These are phyloP conservation scores for Xanthoparmelia taractica DNA, from an alignment of 495 filamentous ascomycete species.

Conservation along the genomic window DNA sequence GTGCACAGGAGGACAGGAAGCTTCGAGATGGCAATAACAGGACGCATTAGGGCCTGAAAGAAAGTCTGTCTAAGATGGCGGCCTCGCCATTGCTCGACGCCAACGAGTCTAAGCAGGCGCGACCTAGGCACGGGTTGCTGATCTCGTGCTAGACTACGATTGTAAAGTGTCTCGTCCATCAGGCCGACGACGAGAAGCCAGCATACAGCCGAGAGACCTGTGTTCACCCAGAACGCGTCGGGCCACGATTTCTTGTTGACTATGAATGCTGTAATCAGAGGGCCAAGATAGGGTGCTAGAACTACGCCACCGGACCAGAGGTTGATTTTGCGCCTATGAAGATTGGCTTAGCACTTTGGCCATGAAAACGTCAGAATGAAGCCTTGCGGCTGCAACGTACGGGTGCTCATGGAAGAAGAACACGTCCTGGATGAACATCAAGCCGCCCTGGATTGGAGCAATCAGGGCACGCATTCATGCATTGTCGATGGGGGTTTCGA, in stretches of 20 bases:
- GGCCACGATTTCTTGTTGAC: conserved; percentile 44
- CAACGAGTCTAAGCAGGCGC: conserved; percentile 38
- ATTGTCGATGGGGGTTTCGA: neutral
- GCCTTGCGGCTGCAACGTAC: neutral
- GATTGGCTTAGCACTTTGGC: neutral
- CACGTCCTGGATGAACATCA: conserved; percentile 59
- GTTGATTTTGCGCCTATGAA: conserved; percentile 48
- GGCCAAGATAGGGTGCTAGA: conserved; percentile 54
- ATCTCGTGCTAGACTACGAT: conserved; percentile 40
- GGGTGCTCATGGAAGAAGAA: conserved; percentile 58
- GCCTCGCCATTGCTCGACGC: conserved; percentile 40
- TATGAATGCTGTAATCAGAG: conserved; percentile 54
- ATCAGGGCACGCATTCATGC: neutral
- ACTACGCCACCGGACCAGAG: conserved; percentile 48
- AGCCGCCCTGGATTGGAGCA: conserved; percentile 35
- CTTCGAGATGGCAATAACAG: conserved; percentile 42
- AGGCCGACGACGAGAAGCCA: conserved; percentile 44
- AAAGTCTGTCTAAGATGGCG: conserved; percentile 39
- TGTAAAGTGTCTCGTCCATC: conserved; percentile 54
- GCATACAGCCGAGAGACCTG: conserved; percentile 41
- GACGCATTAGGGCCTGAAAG: conserved; percentile 39
- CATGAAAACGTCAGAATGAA: neutral
- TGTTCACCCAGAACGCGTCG: conserved; percentile 47
- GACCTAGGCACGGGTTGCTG: conserved; percentile 39
- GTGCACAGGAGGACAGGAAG: conserved; percentile 42